Conservation (phyloP, 2,329 filamentous ascomycete species). For the Orbilia javanica region DNA sequence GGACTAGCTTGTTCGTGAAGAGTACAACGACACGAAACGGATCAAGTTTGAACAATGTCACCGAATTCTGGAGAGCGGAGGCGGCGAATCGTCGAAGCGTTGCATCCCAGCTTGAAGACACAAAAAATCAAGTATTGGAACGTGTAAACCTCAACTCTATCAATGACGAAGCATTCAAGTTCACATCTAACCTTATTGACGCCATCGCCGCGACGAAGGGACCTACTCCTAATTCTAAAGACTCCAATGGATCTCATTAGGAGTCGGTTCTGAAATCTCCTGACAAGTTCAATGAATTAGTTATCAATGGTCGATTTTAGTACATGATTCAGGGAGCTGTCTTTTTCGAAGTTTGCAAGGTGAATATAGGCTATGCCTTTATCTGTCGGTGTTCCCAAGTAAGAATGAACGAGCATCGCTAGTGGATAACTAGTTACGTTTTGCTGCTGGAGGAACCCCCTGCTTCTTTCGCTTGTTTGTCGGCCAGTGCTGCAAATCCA, state of each 20-base stretch:
- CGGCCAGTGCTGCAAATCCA: conserved; percentile 17
- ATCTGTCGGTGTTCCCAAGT: neutral
- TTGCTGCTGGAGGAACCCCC: conserved; percentile 25
- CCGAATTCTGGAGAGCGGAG: conserved; percentile 44
- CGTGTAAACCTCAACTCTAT: conserved; percentile 41
- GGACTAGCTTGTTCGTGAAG: conserved; percentile 44
- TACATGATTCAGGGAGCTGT: neutral
- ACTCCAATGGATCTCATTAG: neutral
- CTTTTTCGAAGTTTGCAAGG: neutral
- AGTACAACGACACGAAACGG: conserved; percentile 36
- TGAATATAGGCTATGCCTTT: neutral
- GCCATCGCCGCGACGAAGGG: conserved; percentile 16
- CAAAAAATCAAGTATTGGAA: conserved; percentile 37
- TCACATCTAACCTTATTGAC: conserved; percentile 42
- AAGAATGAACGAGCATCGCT: neutral
- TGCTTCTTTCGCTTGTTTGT: conserved; percentile 30
- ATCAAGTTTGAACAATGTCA: conserved; percentile 3
- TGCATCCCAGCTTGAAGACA: conserved; percentile 23
- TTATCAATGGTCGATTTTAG: neutral
- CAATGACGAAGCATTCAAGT: conserved; percentile 53
- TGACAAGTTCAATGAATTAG: neutral
- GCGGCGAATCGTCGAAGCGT: conserved; percentile 23
- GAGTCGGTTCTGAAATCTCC: neutral
- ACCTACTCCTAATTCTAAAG: neutral
- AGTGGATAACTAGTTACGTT: conserved; percentile 6